Base-by-base conservation (phyloP, 1,284 basidiomycete species). In the Leccinum subrobustum region DNA sequence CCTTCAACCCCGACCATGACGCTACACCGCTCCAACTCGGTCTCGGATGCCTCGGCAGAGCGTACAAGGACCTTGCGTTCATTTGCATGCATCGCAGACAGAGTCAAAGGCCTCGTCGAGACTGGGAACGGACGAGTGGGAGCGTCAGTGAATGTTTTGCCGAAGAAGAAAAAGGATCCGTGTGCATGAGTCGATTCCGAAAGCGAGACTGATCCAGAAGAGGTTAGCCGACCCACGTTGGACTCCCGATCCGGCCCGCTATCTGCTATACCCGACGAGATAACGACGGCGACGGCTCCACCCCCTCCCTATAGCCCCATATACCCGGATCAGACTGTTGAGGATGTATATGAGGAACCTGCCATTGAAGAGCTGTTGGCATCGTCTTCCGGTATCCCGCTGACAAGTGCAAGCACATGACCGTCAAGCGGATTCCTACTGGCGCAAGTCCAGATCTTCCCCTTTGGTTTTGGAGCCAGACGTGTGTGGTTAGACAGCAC, bases 321-420 rank as follows among this genome's bases (percentile, higher is more conserved):
- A 12, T 18, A n/a, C 18, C 31, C 52, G 11, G 44, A n/a, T 48
- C 20, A 8, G 14, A 25, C 3, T 3, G 18, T 35, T 0, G 54
- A 7, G 8, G 48, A 57, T 8, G 65, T 63, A 27, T 63, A 65
- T 35, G 69, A 72, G 4, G 73, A 75, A 12, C 70, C 64, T 58
- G 72, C 57, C 33, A 71, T 73, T 1, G 71, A 75, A 58, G 73
- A 73, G 1, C 16, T 73, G 4, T 58, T 73, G 54, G 62, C 62
- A 8, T 68, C 62, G 3, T 69, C 72, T 53, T 54, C 65, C 3
- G 20, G 31, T 18, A 52, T 50, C 6, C 57, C 71, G 16, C 37
- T 75, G n/a, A 62, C 31, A 51, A 73, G 71, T 35, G 72, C 65
- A 20, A 70, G 64, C 3, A 73, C 73, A 48, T 73, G 71, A 75